Percentiles rank a stretch among this genome's conserved stretches.
Conservation (phyloP, 2,329 filamentous ascomycete species). For the Aspergillus uvarum region DNA sequence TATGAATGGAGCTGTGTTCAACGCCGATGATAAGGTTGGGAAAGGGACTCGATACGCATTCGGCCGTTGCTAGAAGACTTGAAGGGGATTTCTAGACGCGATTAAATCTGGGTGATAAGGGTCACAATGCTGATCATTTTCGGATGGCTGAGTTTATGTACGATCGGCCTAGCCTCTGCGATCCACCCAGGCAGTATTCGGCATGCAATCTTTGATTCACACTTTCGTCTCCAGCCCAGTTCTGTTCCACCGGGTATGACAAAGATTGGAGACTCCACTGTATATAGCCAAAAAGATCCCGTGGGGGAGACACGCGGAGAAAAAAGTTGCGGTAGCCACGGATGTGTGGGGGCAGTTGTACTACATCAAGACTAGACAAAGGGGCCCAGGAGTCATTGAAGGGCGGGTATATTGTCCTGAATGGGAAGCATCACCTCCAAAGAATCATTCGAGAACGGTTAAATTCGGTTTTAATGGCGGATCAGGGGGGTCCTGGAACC, state of each 20-base stretch:
- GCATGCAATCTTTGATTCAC: background rate
- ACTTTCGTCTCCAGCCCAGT: background rate
- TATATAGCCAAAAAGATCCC: background rate
- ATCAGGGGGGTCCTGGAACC: background rate
- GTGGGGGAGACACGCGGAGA: background rate
- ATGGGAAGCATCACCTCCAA: background rate
- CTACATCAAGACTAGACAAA: background rate
- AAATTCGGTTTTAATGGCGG: background rate
- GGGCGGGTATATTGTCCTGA: background rate
- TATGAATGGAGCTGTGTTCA: slow-evolving; percentile 61
- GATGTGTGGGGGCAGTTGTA: background rate
- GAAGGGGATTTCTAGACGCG: background rate
- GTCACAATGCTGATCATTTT: background rate
- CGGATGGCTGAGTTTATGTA: background rate
- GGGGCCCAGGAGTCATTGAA: background rate
- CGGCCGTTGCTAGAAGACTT: background rate
- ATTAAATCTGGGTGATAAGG: background rate
- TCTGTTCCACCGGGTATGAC: background rate
- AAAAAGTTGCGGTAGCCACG: background rate
- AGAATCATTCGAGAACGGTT: background rate
- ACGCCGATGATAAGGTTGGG: slow-evolving; percentile 37
- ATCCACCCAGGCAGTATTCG: background rate
- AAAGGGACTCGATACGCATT: background rate
- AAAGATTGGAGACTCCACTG: background rate
- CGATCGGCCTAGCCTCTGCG: background rate